Base-by-base conservation (phyloP, 1,139 yeast species). In the Zygoascus meyerae region DNA sequence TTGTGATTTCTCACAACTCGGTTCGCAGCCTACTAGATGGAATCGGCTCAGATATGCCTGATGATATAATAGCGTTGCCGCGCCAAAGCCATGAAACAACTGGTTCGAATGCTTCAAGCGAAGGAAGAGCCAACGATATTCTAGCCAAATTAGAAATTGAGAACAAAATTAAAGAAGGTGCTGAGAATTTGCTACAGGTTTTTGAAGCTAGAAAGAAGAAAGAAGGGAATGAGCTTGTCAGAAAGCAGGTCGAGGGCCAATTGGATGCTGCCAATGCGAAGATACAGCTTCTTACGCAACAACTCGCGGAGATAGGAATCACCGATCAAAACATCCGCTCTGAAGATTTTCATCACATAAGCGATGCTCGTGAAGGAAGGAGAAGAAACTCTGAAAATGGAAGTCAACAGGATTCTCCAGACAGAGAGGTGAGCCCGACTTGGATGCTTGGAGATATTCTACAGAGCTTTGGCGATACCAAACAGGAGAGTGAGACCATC, bases 371-470 rank as follows among this genome's bases (percentile, higher is more conserved):
- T 6, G 39, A 35, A 11, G n/a, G 29, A 12, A n/a, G 12, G 16
- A 12, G n/a, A 17, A 29, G 43, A 21, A 11, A 17, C 10, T 12
- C 31, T 14, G 31, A 36, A 2, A 40, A 28, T 8, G 17, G 31
- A 3, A 12, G 12, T 10, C 11, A 17, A 9, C 21, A 32, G 15
- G 40, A 17, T 5, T 26, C 38, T n/a, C 18, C 47, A 7, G 43
- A 55, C 10, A 57, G 56, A 26, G 54, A 52, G 28, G 61, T 54
- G 45, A 71, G 74, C 42, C 75, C 79, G 0, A 71, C 79, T 1
- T 75, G 78, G 78, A 65, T 68, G 5, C 59, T 76, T 5, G 73
- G 77, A 30, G 79, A 74, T 46, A 64, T 73, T 42, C 58, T 78
- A 51, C 80, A 76, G 52, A 65, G 73, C 34, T 57, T 78, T 35